Evolutionary conservation across 495 filamentous ascomycete genomes (phyloP).

Genomic region (Lophium mytilinum): DNA sequence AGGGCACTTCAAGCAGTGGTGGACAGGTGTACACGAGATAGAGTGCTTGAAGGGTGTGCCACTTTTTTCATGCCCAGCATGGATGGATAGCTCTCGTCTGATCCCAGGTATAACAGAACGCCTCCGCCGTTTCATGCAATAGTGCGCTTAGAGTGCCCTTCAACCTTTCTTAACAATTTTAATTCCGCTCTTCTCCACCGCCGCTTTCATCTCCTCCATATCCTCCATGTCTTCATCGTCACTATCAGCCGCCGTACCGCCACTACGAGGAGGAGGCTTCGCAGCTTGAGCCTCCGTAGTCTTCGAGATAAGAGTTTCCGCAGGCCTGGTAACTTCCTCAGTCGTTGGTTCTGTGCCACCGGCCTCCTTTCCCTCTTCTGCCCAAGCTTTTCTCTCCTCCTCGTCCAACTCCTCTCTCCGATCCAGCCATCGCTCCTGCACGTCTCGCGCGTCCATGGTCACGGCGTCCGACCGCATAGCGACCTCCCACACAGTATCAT

Average conservation of each 20-base stretch:
- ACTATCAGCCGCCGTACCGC: conserved; percentile 3
- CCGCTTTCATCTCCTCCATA: conserved; percentile 26
- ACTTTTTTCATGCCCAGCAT: too few relatives aligned
- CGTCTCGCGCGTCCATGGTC: conserved; percentile 71
- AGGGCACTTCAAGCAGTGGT: too few relatives aligned
- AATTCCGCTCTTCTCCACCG: conserved; percentile 24
- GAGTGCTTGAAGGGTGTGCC: too few relatives aligned
- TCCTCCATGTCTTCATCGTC: conserved; percentile 26
- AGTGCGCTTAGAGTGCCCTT: neutral
- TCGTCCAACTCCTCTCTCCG: conserved; percentile 82
- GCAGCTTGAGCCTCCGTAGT: neutral
- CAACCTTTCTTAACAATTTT: conserved; percentile 26
- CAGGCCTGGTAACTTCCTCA: too few relatives aligned
- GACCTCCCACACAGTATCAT: conserved; percentile 87
- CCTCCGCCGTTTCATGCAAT: neutral
- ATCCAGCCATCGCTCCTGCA: conserved; percentile 94
- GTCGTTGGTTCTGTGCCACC: conserved; percentile 29
- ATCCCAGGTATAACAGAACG: too few relatives aligned
- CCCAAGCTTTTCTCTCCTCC: conserved; percentile 60
- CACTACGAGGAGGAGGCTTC: neutral
- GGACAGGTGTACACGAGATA: too few relatives aligned
- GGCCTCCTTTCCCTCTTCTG: conserved; percentile 46
- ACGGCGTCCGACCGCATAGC: conserved; percentile 81
- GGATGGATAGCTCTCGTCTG: too few relatives aligned
- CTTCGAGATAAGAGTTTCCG: neutral